These are phyloP conservation scores for Yamadazyma akitaensis DNA, from an alignment of 805 yeast genomes.

Conservation along the genomic window DNA sequence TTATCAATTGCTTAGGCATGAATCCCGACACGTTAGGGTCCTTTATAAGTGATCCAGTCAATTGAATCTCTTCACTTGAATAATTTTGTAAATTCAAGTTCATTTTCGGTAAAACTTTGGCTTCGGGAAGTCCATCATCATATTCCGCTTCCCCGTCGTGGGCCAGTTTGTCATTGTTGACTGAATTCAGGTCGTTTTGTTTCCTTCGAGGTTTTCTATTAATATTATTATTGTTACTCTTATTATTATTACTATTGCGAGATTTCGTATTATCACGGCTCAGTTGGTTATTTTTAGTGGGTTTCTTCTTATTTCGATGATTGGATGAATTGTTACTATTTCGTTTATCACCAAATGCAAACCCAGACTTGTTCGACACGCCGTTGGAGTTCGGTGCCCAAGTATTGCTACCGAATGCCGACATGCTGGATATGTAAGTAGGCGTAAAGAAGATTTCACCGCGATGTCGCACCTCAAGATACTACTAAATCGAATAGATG, in stretches of 20 bases:
- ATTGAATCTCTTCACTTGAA: conserved; percentile 17
- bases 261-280: background rate
- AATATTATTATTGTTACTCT: background rate
- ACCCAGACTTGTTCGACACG: background rate
- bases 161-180: background rate
- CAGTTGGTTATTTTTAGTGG: background rate
- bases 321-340: background rate
- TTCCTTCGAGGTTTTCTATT: conserved; percentile 2
- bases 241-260: background rate
- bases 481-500: background rate
- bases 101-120: conserved; percentile 19
- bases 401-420: conserved; percentile 7
- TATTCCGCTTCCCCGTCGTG: conserved; percentile 4
- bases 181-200: background rate
- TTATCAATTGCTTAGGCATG: conserved; percentile 13
- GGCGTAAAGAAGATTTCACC: background rate
- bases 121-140: conserved; percentile 5
- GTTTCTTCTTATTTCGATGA: background rate
- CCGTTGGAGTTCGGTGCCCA: conserved; percentile 3
- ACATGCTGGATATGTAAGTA: conserved; percentile 4
- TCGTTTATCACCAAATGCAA: conserved; percentile 1
- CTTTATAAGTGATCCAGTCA: conserved; percentile 29
- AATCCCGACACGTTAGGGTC: conserved; percentile 31
- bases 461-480: background rate
- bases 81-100: conserved; percentile 19